Evolutionary conservation across 179 eudicot genomes (phyloP).

Genomic region (Actinidia chinensis): DNA sequence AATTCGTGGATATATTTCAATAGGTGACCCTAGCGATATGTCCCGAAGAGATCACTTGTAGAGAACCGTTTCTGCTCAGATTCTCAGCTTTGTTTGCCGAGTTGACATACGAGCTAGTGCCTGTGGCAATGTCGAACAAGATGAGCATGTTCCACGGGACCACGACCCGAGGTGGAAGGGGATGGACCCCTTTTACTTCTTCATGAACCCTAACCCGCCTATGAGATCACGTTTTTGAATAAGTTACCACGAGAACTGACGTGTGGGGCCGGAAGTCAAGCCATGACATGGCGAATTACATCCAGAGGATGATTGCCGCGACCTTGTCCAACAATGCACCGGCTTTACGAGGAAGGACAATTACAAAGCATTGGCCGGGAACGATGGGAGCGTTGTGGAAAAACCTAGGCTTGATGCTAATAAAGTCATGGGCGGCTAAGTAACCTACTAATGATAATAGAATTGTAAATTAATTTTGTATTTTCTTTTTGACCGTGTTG

Average conservation of each 20-base stretch:
- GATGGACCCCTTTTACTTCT: slow-evolving; percentile 30
- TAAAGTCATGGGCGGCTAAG: slow-evolving; percentile 39
- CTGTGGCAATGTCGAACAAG: slow-evolving; percentile 23
- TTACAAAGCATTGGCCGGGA: slow-evolving; percentile 43
- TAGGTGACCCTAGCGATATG: slow-evolving; percentile 19
- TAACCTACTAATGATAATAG: too few species aligned
- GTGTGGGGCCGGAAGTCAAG: slow-evolving; percentile 25
- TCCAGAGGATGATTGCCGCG: slow-evolving; percentile 36
- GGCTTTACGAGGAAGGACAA: slow-evolving; percentile 39
- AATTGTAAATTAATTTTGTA: too few species aligned
- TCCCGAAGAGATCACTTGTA: slow-evolving; percentile 29
- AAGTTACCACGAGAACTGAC: slow-evolving; percentile 21
- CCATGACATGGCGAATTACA: slow-evolving; percentile 27
- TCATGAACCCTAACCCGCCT: slow-evolving; percentile 29
- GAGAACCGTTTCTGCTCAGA: slow-evolving; percentile 29
- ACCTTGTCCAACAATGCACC: slow-evolving; percentile 41
- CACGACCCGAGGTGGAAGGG: slow-evolving; percentile 27
- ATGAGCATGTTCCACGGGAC: slow-evolving; percentile 35
- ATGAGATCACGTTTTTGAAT: slow-evolving; percentile 23
- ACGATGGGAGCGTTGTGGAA: slow-evolving; percentile 41
- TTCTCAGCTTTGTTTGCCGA: slow-evolving; percentile 30
- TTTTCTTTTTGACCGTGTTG: too few species aligned
- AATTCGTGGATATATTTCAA: too few species aligned
- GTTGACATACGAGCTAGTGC: slow-evolving; percentile 26
- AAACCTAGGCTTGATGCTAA: slow-evolving; percentile 25